Evolutionary conservation across 1,139 yeast species (phyloP), one percentile per base, ranked within the genome.

Genomic region (Magnusiomyces suaveolens): DNA sequence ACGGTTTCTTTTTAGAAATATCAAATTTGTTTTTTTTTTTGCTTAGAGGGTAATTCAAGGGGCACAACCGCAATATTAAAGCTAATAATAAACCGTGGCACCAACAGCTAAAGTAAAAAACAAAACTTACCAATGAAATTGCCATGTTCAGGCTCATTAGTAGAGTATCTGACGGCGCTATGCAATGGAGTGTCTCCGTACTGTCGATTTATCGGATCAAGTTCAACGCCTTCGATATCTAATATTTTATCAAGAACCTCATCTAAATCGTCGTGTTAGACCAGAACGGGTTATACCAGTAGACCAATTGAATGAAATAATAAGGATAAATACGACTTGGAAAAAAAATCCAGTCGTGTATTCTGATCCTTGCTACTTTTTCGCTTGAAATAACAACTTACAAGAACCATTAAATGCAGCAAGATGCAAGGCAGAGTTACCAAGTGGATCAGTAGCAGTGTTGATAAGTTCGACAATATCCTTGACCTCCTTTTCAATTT

Each of bases 161-260:
- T 74, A 25, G 90, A 76, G 66, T 86, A 89, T 61, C 80, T 79
- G 14, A 84, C 96, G 2, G 96, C 95, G 60, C 79, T 73, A 70
- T 92, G 97, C 62, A 92, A 76, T 12, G 98, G 97, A 1, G 97
- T 88, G 60, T 87, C 90, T 39, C 89, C 89, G 52, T 83, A 85
- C 48, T 78, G 61, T 47, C 82, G 75, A 68, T 87, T 87, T 50
- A 72, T 68, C 0, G 95, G 92, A 66, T 92, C 96, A 46, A 90
- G 82, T 63, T 89, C 96, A 25, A 90, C 90, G 1, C 95, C 97
- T 59, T 87, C 95, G 56, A 84, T 82, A 67, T 92, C 97, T 59
- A 92, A 75, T 32, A 92, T 73, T 50, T 77, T 73, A 66, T 92
- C 97, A 65, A 92, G 75, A 47, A 87, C 87, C 63, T 89, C 97